Percentiles rank a stretch among this genome's conserved stretches.
Conservation (phyloP, 805 yeast species). For the Schizosaccharomyces lindneri region DNA sequence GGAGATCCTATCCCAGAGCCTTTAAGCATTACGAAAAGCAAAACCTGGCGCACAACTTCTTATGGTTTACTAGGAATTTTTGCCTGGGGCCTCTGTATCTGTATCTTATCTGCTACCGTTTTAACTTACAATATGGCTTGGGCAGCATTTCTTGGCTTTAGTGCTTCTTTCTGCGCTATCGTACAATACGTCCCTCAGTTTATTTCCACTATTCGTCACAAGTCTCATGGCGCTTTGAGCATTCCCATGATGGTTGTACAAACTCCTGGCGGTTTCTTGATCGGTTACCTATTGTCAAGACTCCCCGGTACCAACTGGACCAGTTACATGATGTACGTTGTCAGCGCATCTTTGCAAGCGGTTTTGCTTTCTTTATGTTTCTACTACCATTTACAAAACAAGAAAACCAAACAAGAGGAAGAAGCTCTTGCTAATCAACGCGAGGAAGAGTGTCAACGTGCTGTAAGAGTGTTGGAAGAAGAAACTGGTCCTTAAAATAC, state of each 20-base stretch:
- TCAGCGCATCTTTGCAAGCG: slow-evolving; percentile 48
- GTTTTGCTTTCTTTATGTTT: slow-evolving; percentile 36
- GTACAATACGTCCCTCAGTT: slow-evolving; percentile 65
- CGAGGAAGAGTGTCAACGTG: slow-evolving; percentile 1
- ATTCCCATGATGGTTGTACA: slow-evolving; percentile 63
- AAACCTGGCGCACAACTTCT: not conserved
- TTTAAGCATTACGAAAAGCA: not conserved
- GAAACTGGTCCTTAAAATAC: not conserved
- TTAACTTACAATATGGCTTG: not conserved
- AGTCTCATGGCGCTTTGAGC: slow-evolving; percentile 61
- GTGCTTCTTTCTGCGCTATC: slow-evolving; percentile 37
- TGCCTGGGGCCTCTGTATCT: not conserved
- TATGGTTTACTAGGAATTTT: not conserved
- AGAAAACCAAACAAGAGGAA: not conserved
- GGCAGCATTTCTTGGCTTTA: slow-evolving; percentile 35
- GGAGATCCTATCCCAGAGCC: not conserved
- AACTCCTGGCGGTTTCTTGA: slow-evolving; percentile 70
- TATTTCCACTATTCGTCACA: slow-evolving; percentile 37
- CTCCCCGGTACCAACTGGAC: slow-evolving; percentile 69
- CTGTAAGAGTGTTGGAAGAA: not conserved
- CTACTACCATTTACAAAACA: slow-evolving; percentile 16
- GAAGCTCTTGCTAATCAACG: not conserved
- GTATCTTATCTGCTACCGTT: not conserved
- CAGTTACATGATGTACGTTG: slow-evolving; percentile 57
- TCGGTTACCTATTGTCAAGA: slow-evolving; percentile 45